Evolutionary conservation across 768 basidiomycete species (phyloP).

Genomic region (Lentinula aciculospora): DNA sequence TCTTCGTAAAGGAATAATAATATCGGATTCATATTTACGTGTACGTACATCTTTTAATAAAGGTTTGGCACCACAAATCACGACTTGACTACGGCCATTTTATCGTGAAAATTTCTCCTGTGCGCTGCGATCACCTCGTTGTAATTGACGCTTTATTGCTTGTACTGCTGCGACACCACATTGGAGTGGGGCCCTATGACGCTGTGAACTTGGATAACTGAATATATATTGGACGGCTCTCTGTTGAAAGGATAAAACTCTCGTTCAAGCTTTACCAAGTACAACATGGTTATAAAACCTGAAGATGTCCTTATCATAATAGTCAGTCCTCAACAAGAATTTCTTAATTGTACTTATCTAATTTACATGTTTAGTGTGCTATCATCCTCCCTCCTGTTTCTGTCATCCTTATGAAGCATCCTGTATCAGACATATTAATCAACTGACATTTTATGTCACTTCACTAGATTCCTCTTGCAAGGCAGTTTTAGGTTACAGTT

Average conservation of each 20-base stretch:
- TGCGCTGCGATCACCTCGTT: no score
- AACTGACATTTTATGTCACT: no score
- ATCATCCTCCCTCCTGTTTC: slow-evolving; percentile 6
- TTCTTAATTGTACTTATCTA: not conserved
- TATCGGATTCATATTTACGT: no score
- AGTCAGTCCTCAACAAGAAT: not conserved
- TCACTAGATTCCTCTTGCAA: no score
- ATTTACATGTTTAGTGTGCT: not conserved
- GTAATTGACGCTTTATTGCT: no score
- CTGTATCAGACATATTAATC: slow-evolving; percentile 2
- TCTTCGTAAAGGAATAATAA: not conserved
- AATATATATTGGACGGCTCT: not conserved
- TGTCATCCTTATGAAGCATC: slow-evolving; percentile 4
- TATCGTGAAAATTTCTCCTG: no score
- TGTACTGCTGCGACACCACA: not conserved
- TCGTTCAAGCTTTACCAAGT: not conserved
- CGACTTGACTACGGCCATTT: no score
- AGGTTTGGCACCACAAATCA: no score
- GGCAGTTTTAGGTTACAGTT: no score
- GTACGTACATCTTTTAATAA: no score
- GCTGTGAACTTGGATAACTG: not conserved
- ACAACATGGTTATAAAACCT: not conserved
- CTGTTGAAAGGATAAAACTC: not conserved
- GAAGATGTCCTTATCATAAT: slow-evolving; percentile 6
- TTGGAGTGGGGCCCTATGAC: not conserved